These are phyloP conservation scores for Alternaria metachromatica DNA, from an alignment of 2,329 filamentous ascomycete species.

Conservation along the genomic window DNA sequence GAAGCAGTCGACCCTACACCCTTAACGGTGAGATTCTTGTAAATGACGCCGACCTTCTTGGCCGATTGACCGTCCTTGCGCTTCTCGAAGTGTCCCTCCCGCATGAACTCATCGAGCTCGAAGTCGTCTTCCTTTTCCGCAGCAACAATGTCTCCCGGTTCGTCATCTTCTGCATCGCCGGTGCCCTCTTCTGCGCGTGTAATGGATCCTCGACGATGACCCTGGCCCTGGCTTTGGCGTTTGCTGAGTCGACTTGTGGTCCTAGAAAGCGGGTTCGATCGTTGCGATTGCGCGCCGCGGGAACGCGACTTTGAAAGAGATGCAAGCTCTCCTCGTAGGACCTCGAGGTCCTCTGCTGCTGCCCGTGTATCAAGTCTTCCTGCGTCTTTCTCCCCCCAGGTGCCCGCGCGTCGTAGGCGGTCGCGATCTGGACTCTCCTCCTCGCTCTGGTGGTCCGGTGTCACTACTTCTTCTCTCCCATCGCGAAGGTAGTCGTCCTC, in stretches of 20 bases:
- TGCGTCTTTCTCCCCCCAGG: constrained; percentile 68
- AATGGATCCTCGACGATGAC: constrained; percentile 16
- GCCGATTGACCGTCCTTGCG: constrained; percentile 70
- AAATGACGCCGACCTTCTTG: constrained; percentile 80
- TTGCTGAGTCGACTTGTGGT: constrained; percentile 39
- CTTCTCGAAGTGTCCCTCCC: constrained; percentile 78
- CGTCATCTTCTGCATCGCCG: constrained; percentile 23
- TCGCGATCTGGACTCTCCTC: constrained; percentile 33
- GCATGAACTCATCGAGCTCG: constrained; percentile 72
- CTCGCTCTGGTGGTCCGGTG: constrained; percentile 16
- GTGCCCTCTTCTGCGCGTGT: constrained; percentile 16
- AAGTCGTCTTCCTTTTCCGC: constrained; percentile 66
- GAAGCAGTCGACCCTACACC: constrained; percentile 70
- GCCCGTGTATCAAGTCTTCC: constrained; percentile 60
- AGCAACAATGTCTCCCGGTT: constrained; percentile 34
- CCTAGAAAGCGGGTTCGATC: constrained; percentile 31
- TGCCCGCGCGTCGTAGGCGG: constrained; percentile 51
- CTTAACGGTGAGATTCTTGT: constrained; percentile 77
- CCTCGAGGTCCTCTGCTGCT: constrained; percentile 67
- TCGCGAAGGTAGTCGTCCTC: constrained; percentile 31
- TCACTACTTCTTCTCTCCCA: constrained; percentile 23
- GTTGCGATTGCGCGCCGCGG: constrained; percentile 28
- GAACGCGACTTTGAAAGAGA: constrained; percentile 56
- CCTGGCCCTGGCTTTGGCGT: constrained; percentile 20
- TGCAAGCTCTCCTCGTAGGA: constrained; percentile 63